phyloP scores from a whole-genome alignment of 345 rosid species.

The Corymbia maculata region DNA sequence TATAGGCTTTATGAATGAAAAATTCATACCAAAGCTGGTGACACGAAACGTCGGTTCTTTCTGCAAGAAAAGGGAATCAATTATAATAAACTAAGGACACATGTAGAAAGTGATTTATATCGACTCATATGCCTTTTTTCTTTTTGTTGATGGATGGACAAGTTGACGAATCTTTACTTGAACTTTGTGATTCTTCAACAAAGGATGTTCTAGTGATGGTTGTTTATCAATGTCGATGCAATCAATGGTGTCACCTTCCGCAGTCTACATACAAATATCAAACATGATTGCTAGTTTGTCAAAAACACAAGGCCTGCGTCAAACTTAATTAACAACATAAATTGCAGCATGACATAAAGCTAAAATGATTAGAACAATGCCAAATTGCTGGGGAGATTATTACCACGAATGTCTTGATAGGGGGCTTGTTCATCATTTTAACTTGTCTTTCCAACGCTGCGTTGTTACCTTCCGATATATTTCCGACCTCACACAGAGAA shows the following conservation, averaged over 20 bases:
- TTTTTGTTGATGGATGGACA: not conserved
- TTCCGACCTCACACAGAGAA: not conserved
- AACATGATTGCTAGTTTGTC: not conserved
- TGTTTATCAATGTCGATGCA: not conserved
- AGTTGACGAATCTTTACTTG: not conserved
- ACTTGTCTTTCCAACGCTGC: not conserved
- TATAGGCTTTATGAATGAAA: not conserved
- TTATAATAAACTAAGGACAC: not conserved
- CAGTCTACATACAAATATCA: not conserved
- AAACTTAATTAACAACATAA: not conserved
- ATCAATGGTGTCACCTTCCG: not conserved
- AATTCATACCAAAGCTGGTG: rapidly evolving
- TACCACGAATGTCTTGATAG: not conserved
- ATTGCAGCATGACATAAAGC: not conserved
- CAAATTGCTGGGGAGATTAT: not conserved
- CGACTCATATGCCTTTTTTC: not conserved
- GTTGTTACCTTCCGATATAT: not conserved
- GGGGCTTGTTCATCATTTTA: not conserved
- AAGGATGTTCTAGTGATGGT: not conserved
- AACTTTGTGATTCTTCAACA: not conserved
- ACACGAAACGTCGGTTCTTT: not conserved
- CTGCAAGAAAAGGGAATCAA: not conserved
- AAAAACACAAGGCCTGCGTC: not conserved
- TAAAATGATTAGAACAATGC: not conserved
- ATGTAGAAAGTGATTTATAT: not conserved